These are phyloP conservation scores for Arbutus unedo DNA, from an alignment of 148 eudicot genomes.

Conservation along the genomic window DNA sequence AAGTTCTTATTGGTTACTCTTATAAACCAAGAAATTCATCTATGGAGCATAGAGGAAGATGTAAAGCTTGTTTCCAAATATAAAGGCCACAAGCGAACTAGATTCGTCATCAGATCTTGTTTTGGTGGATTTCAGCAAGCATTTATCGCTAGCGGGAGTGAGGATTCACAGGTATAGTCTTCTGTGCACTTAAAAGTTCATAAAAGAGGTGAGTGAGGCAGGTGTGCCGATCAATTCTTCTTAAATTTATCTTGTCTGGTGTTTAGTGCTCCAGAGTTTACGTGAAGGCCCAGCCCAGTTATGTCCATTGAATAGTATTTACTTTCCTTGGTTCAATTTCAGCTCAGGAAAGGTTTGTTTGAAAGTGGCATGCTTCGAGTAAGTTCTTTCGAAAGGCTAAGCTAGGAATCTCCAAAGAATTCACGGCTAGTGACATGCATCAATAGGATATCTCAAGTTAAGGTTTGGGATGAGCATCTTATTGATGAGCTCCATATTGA, in stretches of 20 bases:
- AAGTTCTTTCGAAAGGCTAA: not conserved
- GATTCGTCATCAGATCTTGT: constrained; percentile 77
- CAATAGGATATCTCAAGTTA: not conserved
- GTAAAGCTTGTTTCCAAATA: constrained; percentile 49
- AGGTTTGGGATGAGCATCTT: not conserved
- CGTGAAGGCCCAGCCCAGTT: not conserved
- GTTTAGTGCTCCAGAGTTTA: not conserved
- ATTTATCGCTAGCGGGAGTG: constrained; percentile 93
- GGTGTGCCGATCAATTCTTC: not conserved
- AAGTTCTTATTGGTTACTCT: constrained; percentile 67
- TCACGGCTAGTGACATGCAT: not conserved
- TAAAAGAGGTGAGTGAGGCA: not conserved
- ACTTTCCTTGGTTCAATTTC: not conserved
- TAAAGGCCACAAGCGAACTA: constrained; percentile 75
- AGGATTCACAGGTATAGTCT: constrained; percentile 80
- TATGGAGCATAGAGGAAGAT: constrained; percentile 71
- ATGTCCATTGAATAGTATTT: not conserved
- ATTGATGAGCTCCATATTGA: not conserved
- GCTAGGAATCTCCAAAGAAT: not conserved
- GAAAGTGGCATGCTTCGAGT: not conserved
- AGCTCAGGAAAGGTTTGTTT: constrained; percentile 2
- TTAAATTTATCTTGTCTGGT: not conserved
- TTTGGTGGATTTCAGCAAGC: constrained; percentile 89
- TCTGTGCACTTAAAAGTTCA: not conserved
- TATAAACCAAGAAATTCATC: constrained; percentile 75